Evolutionary conservation across 139 green algal genomes (phyloP).

Genomic region (Edaphochlamys debaryana): DNA sequence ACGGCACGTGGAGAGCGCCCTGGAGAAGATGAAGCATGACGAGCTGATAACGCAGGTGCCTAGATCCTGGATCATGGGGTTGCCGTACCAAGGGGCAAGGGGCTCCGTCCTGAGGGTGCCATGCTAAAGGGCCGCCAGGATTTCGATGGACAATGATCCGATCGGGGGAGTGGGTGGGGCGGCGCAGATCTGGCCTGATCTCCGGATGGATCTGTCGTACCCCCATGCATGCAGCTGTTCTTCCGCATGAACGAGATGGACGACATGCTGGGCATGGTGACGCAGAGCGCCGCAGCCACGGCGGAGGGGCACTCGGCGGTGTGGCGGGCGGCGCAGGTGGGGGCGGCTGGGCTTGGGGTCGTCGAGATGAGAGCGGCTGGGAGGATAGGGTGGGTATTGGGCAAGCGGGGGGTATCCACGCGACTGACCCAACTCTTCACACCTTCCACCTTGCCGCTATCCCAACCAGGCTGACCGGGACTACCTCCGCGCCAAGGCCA

Average conservation of each 20-base stretch:
- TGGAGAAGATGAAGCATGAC: constrained; percentile 1
- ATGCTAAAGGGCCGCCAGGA: no score
- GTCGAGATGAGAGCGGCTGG: no score
- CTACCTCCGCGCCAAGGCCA: constrained; percentile 27
- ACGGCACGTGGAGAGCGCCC: constrained; percentile 2
- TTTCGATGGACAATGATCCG: no score
- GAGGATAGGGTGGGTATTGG: no score
- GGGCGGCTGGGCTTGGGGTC: no score
- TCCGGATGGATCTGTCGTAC: no score
- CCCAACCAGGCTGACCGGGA: constrained; percentile 17
- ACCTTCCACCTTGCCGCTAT: no score
- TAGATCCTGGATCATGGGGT: not conserved
- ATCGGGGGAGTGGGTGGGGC: no score
- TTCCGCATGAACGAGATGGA: constrained; percentile 43
- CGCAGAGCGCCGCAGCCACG: not conserved
- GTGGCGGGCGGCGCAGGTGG: constrained; percentile 23
- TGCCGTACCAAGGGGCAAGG: not conserved
- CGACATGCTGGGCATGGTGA: constrained; percentile 30
- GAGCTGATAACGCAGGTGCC: constrained; percentile 37
- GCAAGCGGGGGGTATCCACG: no score
- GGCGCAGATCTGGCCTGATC: no score
- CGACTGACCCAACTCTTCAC: no score
- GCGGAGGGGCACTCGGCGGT: not conserved
- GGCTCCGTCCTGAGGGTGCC: no score
- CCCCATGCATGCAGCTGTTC: constrained; percentile 31